Evolutionary conservation across 345 rosid genomes (phyloP).

Genomic region (Odontarrhena argentea): DNA sequence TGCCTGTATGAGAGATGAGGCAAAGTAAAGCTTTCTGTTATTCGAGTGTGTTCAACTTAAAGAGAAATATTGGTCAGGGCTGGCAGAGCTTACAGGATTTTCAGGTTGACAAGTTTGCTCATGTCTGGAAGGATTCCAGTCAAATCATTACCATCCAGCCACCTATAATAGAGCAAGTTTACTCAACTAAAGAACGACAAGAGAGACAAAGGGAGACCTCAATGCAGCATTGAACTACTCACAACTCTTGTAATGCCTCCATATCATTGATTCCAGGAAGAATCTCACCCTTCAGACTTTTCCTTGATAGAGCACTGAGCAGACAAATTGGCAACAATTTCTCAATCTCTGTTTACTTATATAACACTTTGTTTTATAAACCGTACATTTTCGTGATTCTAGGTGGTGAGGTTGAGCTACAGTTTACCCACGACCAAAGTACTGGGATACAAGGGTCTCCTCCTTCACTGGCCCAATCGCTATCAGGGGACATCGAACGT

Average conservation of each 20-base stretch:
- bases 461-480: slow-evolving; percentile 63
- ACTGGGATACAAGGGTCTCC: slow-evolving; percentile 95
- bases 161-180: slow-evolving; percentile 49
- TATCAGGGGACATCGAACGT: slow-evolving; percentile 52
- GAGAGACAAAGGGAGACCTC: slow-evolving; percentile 7
- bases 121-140: slow-evolving; percentile 75
- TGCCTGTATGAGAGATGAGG: slow-evolving; percentile 58
- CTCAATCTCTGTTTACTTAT: background rate
- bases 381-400: slow-evolving; percentile 89
- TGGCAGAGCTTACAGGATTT: slow-evolving; percentile 65
- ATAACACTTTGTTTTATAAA: background rate
- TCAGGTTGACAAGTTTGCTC: slow-evolving; percentile 71
- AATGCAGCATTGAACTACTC: slow-evolving; percentile 42
- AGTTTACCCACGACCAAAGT: slow-evolving; percentile 80
- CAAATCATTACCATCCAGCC: slow-evolving; percentile 79
- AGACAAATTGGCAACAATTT: slow-evolving; percentile 5
- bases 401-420: slow-evolving; percentile 69
- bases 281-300: slow-evolving; percentile 65
- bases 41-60: background rate
- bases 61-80: slow-evolving; percentile 15
- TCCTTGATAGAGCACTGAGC: slow-evolving; percentile 71
- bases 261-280: slow-evolving; percentile 63
- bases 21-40: slow-evolving; percentile 30
- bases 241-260: slow-evolving; percentile 79
- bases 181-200: slow-evolving; percentile 24